Percentiles rank a stretch among this genome's conserved stretches.
Evolutionary conservation across 768 basidiomycete species (phyloP).

Genomic region (Thelephora aurantiotincta): DNA sequence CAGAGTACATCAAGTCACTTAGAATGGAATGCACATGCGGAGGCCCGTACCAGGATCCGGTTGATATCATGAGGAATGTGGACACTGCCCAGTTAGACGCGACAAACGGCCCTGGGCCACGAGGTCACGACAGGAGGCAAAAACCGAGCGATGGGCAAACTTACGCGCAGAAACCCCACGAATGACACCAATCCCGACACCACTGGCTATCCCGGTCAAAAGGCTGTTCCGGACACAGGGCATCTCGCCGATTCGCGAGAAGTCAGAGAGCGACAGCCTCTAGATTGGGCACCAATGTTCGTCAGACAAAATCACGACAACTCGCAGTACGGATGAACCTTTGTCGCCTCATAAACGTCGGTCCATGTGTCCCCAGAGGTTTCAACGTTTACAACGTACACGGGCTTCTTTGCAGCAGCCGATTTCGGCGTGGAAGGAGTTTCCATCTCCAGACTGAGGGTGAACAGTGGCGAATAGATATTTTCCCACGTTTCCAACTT

Average conservation of each 20-base stretch:
- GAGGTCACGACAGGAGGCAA: neutral
- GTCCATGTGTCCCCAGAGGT: constrained; percentile 20
- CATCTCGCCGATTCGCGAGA: constrained; percentile 48
- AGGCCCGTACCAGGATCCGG: constrained; percentile 50
- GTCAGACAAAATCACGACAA: neutral
- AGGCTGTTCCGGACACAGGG: constrained; percentile 70
- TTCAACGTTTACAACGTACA: constrained; percentile 15
- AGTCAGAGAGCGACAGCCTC: constrained; percentile 35
- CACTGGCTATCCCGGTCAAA: constrained; percentile 67
- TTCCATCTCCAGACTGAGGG: constrained; percentile 5
- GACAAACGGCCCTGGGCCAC: constrained; percentile 35
- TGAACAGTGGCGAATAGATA: neutral
- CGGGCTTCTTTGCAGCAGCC: constrained; percentile 6
- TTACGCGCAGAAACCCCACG: constrained; percentile 24
- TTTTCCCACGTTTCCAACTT: constrained; percentile 5
- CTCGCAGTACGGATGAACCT: constrained; percentile 10
- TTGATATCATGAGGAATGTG: constrained; percentile 52
- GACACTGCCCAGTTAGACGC: constrained; percentile 74
- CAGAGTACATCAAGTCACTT: neutral
- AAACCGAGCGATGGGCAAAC: neutral
- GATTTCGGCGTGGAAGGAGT: constrained; percentile 3
- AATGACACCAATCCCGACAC: constrained; percentile 62
- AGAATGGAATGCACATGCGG: neutral
- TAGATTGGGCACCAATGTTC: constrained; percentile 18
- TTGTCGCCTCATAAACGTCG: constrained; percentile 21